Percentiles rank a stretch among this genome's conserved stretches.
Evolutionary conservation across 768 basidiomycete genomes (phyloP).

Genomic region (Boletus edulis): DNA sequence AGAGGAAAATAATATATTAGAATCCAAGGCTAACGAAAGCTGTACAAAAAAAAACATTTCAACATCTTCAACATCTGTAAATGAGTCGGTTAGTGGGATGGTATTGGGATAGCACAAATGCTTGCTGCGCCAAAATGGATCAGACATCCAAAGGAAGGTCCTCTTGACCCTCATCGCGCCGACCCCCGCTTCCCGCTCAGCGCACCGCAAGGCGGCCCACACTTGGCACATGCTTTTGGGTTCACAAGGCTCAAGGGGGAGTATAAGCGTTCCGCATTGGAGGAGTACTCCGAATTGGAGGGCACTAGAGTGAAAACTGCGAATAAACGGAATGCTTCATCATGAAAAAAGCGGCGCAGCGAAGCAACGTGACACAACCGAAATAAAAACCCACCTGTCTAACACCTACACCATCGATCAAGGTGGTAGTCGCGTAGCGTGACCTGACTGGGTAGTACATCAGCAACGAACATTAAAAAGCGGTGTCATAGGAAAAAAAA

Average conservation of each 20-base stretch:
- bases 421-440: too few species aligned
- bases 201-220: constrained; percentile 71
- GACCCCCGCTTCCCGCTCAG: constrained; percentile 73
- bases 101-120: neutral
- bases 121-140: constrained; percentile 37
- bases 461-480: constrained; percentile 6
- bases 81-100: constrained; percentile 1
- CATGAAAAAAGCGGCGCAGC: constrained; percentile 31
- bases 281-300: constrained; percentile 68
- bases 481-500: constrained; percentile 7
- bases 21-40: neutral
- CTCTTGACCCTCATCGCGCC: constrained; percentile 64
- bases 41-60: neutral
- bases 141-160: constrained; percentile 93
- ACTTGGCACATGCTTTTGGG: constrained; percentile 59
- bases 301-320: constrained; percentile 84
- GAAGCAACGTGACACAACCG: constrained; percentile 1
- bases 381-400: constrained; percentile 23
- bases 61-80: constrained; percentile 4
- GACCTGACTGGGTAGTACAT: constrained; percentile 8
- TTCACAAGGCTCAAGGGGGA: constrained; percentile 69
- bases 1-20: neutral
- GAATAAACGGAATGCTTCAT: constrained; percentile 74
- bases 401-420: neutral
- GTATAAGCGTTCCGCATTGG: constrained; percentile 65